Base-by-base conservation (phyloP, 768 basidiomycete genomes). In the Suillus fuscotomentosus region DNA sequence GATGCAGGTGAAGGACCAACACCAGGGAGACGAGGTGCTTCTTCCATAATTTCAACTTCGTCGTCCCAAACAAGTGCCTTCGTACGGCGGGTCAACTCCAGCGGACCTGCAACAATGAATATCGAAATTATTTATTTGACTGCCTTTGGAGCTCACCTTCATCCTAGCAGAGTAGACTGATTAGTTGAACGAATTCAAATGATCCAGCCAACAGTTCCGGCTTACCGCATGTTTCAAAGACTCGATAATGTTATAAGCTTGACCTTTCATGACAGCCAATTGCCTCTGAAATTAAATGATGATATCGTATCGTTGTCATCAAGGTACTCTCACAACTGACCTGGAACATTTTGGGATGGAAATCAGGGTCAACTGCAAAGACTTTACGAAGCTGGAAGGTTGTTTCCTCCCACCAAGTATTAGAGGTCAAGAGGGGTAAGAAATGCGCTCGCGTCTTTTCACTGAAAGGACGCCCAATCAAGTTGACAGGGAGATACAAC, bases 261-360 rank as follows among this genome's bases (percentile, higher is more conserved):
- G 94, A 14, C 93, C 94, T 78, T 96, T 96, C 65, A 97, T 89
- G 5, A 97, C 93, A n/a, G 93, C 89, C 63, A 96, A 77, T 82
- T 97, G 95, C 65, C 90, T 82, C 90, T 92, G 71, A 50, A 63
- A 34, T 57, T 13, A 55, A 39, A 34, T 31, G 24, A 57, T 41
- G 17, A 57, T 60, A 41, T 69, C 9, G 57, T 59, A 34, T 53
- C 56, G 63, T 60, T 43, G 65, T 42, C 31, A 59, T 65, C 22
- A 64, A 34, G 10, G 7, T 36, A 38, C 56, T 60, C 65, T 43
- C 20, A 36, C 53, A 14, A 74, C 84, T 74, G 70, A 90, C 91
- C 63, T 83, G 83, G 78, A 94, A 94, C 93, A 94, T 94, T 78
- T 92, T 93, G 0, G 90, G 90, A 75, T 94, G 91, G 72, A 93